Percentiles rank a stretch among this genome's conserved stretches.
phyloP scores from a whole-genome alignment of 495 filamentous ascomycete species.

The Podospora pseudocomata region DNA sequence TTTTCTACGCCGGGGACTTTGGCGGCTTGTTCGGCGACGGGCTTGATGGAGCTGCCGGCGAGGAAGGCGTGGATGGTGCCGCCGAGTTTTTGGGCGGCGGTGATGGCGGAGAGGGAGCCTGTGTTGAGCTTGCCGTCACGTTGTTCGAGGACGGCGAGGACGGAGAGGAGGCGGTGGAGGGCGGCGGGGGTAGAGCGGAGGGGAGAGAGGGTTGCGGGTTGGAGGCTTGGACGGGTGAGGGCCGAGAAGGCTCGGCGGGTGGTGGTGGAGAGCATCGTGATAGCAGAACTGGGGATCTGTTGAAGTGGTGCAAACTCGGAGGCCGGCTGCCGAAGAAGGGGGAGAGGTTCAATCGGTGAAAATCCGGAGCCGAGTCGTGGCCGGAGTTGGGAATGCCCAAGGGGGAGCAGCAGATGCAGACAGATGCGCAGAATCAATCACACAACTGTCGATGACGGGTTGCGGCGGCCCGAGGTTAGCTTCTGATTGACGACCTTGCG shows the following conservation, averaged over 20 bases:
- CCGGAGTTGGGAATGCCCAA: background rate
- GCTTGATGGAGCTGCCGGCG: slow-evolving; percentile 76
- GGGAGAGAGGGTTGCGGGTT: slow-evolving; percentile 20
- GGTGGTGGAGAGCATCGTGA: slow-evolving; percentile 26
- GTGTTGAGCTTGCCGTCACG: slow-evolving; percentile 79
- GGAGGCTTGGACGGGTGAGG: slow-evolving; percentile 28
- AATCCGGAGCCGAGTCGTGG: background rate
- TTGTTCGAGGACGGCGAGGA: slow-evolving; percentile 89
- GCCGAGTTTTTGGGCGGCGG: slow-evolving; percentile 81
- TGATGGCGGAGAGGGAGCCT: slow-evolving; percentile 80
- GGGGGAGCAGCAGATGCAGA: too few species aligned
- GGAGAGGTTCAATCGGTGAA: background rate
- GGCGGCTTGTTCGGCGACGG: slow-evolving; percentile 79
- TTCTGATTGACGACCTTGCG: slow-evolving; percentile 1
- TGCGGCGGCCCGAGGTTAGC: slow-evolving; percentile 34
- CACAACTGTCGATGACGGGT: slow-evolving; percentile 23
- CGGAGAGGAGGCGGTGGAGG: slow-evolving; percentile 72
- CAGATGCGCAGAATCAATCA: background rate
- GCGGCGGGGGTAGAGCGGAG: slow-evolving; percentile 30
- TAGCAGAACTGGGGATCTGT: background rate
- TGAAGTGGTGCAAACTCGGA: too few species aligned
- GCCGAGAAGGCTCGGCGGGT: slow-evolving; percentile 31
- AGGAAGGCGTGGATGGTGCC: slow-evolving; percentile 82
- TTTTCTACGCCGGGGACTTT: slow-evolving; percentile 90
- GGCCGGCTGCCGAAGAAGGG: background rate